These are phyloP conservation scores for Rhizopus arrhizus DNA, from an alignment of 371 early-diverging fungal genomes.

Conservation along the genomic window DNA sequence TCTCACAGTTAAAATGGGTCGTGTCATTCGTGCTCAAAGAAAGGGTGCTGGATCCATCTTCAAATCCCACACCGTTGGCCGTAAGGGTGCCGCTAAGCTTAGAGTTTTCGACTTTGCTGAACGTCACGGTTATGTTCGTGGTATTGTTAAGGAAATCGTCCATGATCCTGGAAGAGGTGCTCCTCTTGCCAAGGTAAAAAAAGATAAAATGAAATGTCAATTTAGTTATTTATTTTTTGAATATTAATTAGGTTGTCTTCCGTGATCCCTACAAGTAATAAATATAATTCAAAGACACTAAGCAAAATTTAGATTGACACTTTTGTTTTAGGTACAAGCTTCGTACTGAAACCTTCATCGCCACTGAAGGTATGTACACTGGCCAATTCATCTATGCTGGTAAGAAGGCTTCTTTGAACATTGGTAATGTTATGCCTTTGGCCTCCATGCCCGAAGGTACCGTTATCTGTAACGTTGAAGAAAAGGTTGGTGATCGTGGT, in stretches of 20 bases:
- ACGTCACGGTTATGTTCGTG: conserved; percentile 96
- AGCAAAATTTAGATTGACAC: conserved; percentile 19
- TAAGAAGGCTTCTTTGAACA: conserved; percentile 93
- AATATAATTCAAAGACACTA: neutral
- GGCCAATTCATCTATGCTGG: conserved; percentile 99
- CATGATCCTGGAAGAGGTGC: conserved; percentile 99
- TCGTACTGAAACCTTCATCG: conserved; percentile 92
- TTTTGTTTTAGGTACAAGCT: conserved; percentile 77
- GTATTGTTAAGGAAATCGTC: conserved; percentile 98
- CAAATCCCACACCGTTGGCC: conserved; percentile 92
- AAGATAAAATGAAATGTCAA: neutral
- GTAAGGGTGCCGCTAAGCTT: conserved; percentile 96
- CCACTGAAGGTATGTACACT: conserved; percentile 99
- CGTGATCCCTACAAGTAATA: conserved; percentile 58
- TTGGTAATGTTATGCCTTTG: conserved; percentile 97
- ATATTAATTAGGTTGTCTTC: conserved; percentile 85
- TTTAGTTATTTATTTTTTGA: conserved; percentile 36
- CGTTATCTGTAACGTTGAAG: conserved; percentile 98
- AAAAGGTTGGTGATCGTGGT: conserved; percentile 97
- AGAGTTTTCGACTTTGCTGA: conserved; percentile 94
- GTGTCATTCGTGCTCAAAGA: conserved; percentile 86
- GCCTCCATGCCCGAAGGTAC: conserved; percentile 99
- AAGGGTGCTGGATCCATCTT: conserved; percentile 98
- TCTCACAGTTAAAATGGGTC: conserved; percentile 56
- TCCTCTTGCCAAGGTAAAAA: conserved; percentile 92